Percentiles rank a stretch among this genome's conserved stretches.
phyloP scores from a whole-genome alignment of 192 early-diverging fungal genomes.

The Umbelopsis sp. region DNA sequence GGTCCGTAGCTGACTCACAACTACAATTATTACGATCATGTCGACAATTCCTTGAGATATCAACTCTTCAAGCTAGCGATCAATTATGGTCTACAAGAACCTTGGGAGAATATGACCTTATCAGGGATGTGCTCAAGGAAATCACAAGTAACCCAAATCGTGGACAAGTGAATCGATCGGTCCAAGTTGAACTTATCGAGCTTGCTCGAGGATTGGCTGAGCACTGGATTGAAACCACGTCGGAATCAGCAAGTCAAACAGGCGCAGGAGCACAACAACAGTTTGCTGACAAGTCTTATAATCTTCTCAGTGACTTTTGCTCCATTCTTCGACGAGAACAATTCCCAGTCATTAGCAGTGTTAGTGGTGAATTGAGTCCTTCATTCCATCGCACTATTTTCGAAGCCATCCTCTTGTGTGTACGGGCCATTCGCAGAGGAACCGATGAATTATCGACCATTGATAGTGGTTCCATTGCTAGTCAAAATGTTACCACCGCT shows the following conservation, averaged over 20 bases:
- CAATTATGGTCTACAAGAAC: conserved; percentile 20
- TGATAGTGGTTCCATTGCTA: not conserved
- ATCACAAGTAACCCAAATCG: not conserved
- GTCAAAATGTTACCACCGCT: not conserved
- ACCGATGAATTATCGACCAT: not conserved
- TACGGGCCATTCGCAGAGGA: conserved; percentile 26
- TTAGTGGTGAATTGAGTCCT: conserved; percentile 7
- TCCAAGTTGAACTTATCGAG: conserved; percentile 9
- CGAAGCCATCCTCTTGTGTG: conserved; percentile 36
- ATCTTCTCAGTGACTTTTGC: conserved; percentile 9
- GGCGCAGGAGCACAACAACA: conserved; percentile 16
- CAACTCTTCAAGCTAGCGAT: conserved; percentile 22
- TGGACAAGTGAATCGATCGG: conserved; percentile 4
- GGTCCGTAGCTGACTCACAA: conserved; percentile 33
- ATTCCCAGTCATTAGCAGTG: conserved; percentile 20
- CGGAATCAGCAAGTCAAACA: not conserved
- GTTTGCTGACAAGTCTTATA: conserved; percentile 20
- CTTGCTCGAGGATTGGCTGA: conserved; percentile 26
- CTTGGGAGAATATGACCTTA: not conserved
- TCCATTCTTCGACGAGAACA: conserved; percentile 25
- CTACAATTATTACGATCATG: conserved; percentile 35
- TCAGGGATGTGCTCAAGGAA: not conserved
- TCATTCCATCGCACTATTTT: conserved; percentile 37
- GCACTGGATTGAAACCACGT: conserved; percentile 25
- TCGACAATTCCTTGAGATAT: conserved; percentile 32